Percentiles rank a stretch among this genome's conserved stretches.
Conservation (phyloP, 1,284 basidiomycete genomes). For the Cryptococcus deneoformans region DNA sequence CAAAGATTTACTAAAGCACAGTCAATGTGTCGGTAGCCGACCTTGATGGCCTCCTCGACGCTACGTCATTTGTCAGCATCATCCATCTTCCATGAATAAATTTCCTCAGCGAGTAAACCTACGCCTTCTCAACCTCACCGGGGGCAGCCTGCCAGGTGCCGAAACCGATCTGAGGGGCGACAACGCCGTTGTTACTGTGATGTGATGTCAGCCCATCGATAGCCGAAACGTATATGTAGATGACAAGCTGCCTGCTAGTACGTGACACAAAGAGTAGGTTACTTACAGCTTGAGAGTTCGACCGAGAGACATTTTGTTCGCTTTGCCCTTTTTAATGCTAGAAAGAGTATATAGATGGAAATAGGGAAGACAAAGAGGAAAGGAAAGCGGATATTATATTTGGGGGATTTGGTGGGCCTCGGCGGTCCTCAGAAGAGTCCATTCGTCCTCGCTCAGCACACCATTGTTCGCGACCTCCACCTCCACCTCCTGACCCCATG, state of each 20-base stretch:
- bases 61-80: conserved; percentile 47
- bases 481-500: no score
- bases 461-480: no score
- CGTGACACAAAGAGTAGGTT: not conserved
- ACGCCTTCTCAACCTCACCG: conserved; percentile 69
- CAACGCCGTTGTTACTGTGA: conserved; percentile 31
- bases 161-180: conserved; percentile 69
- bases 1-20: conserved; percentile 63
- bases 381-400: not conserved
- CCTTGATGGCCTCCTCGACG: conserved; percentile 66
- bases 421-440: no score
- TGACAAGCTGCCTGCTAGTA: no score
- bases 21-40: conserved; percentile 78
- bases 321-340: no score
- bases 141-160: conserved; percentile 79
- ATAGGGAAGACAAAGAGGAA: not conserved
- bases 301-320: conserved; percentile 11
- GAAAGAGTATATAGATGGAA: not conserved
- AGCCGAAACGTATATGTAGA: not conserved
- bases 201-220: not conserved
- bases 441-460: no score
- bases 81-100: not conserved
- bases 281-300: conserved; percentile 9
- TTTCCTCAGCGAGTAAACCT: conserved; percentile 4
- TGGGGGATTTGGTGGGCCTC: no score